A percentile compares a stretch with the other conserved stretches of the same genome.
Conservation (phyloP, 768 basidiomycete genomes). For the Phlegmacium glaucopus region DNA sequence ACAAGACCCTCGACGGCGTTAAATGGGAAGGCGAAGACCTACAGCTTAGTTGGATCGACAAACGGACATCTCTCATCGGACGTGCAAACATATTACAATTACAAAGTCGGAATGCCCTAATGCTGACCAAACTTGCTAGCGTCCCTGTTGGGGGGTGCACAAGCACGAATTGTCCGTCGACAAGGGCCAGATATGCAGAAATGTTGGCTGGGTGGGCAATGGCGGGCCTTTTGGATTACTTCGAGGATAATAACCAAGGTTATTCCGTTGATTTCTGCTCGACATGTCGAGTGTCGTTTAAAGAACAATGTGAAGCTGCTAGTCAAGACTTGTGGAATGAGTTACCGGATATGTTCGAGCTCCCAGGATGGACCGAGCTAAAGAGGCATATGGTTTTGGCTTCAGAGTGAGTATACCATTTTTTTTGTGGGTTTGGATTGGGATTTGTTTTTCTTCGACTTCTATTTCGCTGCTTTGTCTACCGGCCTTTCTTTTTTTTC, state of each 20-base stretch:
- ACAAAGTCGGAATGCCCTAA: conserved; percentile 17
- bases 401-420: conserved; percentile 14
- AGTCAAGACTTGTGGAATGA: conserved; percentile 28
- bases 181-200: conserved; percentile 20
- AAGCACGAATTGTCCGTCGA: conserved; percentile 11
- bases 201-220: conserved; percentile 26
- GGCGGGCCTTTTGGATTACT: conserved; percentile 30
- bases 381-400: conserved; percentile 16
- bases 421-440: background rate
- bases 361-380: conserved; percentile 26
- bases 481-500: no score
- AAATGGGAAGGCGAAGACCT: conserved; percentile 24
- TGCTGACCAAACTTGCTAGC: conserved; percentile 9
- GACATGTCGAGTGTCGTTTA: conserved; percentile 17
- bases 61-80: conserved; percentile 25
- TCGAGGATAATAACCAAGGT: conserved; percentile 24
- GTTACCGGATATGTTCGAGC: conserved; percentile 27
- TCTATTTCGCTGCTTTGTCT: no score
- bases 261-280: conserved; percentile 21
- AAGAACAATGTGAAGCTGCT: conserved; percentile 14
- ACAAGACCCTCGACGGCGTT: conserved; percentile 33
- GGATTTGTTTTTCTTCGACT: no score
- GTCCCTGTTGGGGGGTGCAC: conserved; percentile 8
- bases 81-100: conserved; percentile 22
- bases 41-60: conserved; percentile 22